Percentiles rank a stretch among this genome's conserved stretches.
Evolutionary conservation across 441 rosid genomes (phyloP).

Genomic region (Raphanus hybrid): DNA sequence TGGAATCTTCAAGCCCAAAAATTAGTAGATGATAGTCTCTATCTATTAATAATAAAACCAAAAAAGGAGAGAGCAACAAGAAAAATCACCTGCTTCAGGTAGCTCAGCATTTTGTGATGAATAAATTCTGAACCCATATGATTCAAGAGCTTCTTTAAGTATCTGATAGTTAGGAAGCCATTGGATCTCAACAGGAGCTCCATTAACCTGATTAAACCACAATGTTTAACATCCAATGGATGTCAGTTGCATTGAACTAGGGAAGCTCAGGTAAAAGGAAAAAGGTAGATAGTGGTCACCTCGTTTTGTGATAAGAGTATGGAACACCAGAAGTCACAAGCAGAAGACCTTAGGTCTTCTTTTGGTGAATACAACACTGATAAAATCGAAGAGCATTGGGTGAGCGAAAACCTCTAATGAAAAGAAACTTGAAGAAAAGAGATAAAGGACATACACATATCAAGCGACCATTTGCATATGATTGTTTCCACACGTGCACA

Average conservation of each 20-base stretch:
- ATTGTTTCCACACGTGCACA: conserved; percentile 55
- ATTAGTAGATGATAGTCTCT: conserved; percentile 15
- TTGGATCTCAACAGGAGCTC: conserved; percentile 49
- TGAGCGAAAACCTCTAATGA: conserved; percentile 25
- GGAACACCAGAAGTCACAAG: conserved; percentile 80
- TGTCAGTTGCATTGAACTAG: no score
- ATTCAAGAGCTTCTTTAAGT: conserved; percentile 66
- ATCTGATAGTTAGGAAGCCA: conserved; percentile 72
- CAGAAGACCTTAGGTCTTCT: conserved; percentile 70
- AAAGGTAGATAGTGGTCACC: conserved; percentile 46
- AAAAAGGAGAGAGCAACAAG: not conserved
- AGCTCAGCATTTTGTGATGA: conserved; percentile 45
- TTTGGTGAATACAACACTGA: conserved; percentile 80
- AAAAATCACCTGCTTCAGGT: conserved; percentile 45
- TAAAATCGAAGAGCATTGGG: conserved; percentile 35
- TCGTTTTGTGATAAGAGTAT: conserved; percentile 51
- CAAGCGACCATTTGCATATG: conserved; percentile 73
- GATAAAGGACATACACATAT: conserved; percentile 59
- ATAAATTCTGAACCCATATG: conserved; percentile 62
- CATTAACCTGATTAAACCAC: conserved; percentile 52
- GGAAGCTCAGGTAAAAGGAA: not conserved
- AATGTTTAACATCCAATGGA: no score
- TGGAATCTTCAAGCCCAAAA: conserved; percentile 53
- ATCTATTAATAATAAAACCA: not conserved
- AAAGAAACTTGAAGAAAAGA: conserved; percentile 22